phyloP scores from a whole-genome alignment of 176 grass and related monocot genomes.

The Triticum turgidum region DNA sequence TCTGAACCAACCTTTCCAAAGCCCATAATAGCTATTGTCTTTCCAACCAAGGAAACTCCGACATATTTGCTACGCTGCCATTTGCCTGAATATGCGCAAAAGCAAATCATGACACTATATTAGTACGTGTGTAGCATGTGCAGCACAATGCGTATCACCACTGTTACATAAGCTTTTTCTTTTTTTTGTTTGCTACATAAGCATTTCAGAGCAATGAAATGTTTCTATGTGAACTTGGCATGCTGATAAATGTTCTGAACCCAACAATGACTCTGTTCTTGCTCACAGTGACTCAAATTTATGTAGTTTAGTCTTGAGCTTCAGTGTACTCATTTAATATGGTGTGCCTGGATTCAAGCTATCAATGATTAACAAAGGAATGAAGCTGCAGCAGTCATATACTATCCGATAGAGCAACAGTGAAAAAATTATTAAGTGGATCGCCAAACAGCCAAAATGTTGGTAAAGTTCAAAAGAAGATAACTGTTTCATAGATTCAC shows the following conservation, averaged over 20 bases:
- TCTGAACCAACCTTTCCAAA: slow-evolving; percentile 96
- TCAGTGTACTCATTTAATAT: background rate
- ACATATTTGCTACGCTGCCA: slow-evolving; percentile 82
- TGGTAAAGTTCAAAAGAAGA: too few relatives aligned
- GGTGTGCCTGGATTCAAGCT: background rate
- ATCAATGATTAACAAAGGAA: background rate
- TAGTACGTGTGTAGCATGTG: background rate
- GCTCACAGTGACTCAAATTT: background rate
- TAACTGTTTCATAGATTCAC: background rate
- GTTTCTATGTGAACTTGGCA: background rate
- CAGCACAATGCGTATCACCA: background rate
- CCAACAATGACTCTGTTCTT: background rate
- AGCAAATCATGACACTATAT: background rate
- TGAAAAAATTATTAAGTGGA: too few relatives aligned
- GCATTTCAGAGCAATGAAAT: background rate
- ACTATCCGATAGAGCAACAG: background rate
- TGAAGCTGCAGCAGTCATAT: background rate
- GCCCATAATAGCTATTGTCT: slow-evolving; percentile 83
- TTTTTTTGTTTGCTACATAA: background rate
- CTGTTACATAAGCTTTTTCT: background rate
- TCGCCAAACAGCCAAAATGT: too few relatives aligned
- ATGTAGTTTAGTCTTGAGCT: background rate
- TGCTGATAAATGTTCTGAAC: background rate
- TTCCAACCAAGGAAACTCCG: slow-evolving; percentile 82
- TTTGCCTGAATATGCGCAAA: slow-evolving; percentile 55